Base-by-base conservation (phyloP, 306 rosid genomes). In the Fragaria iinumae region DNA sequence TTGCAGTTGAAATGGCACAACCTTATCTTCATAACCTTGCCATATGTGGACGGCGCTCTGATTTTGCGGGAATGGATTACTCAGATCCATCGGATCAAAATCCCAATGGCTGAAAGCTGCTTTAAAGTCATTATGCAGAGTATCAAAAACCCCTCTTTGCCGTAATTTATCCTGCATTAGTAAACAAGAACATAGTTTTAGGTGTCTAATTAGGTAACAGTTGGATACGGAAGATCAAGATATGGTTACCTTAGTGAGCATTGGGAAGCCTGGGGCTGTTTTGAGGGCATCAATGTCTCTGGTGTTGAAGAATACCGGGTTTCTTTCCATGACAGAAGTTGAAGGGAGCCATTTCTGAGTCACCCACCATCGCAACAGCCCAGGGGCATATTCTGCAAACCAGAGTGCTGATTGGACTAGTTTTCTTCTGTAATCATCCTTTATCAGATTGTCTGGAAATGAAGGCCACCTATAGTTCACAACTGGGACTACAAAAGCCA, bases 21-120 rank as follows among this genome's bases (percentile, higher is more conserved):
- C 95, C 81, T 90, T 91, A 66, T 94, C 98, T 78, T 94, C 98
- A 43, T 79, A 90, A 10, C 98, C 98, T 69, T 94, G 98, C 97
- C 97, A 94, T 56, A 94, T 89, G 83, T 94, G 98, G 50, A 89
- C 95, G 49, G 56, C 52, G 32, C 89, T 87, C 67, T 57, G 83
- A 56, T 90, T 89, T 20, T 82, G 70, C 10, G 90, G 82, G 53
- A 89, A 94, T 18, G 98, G 98, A 81, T 88, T 87, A n/a, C 78
- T 83, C 17, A 94, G 82, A 71, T 91, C 85, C 77, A 87, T 27
- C 2, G 98, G 97, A 65, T 94, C 94, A 21, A 92, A 94, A 73
- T 89, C 96, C 98, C 98, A 94, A 5, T 87, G 78, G 4, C 92
- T 87, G 76, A 87, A 94, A 5, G 95, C 97, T 62, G 81, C 80